Base-by-base conservation (phyloP, 1,139 yeast genomes). In the Protomyces gravidus region DNA sequence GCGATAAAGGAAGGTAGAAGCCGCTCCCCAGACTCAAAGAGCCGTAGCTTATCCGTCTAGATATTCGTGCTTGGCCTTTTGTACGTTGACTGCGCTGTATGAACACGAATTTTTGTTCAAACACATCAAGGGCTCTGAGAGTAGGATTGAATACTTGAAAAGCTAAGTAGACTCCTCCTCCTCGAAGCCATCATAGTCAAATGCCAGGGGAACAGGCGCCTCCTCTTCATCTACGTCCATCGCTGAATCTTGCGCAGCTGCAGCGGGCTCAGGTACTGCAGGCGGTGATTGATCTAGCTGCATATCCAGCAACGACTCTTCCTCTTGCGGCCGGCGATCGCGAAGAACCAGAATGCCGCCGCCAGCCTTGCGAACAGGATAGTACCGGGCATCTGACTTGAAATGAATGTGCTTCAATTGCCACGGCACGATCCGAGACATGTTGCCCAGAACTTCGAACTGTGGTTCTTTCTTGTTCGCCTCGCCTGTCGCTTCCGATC, bases 391-490 rank as follows among this genome's bases (percentile, higher is more conserved):
- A 65, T 83, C 85, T 69, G 84, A 84, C 50, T 80, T 75, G 71
- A 92, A 89, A 2, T 95, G 79, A 55, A 92, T 82, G 73, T 84
- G 89, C 72, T 84, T 85, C 62, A 90, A 77, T 75, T 94, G 98
- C 48, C 84, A 80, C n/a, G 97, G 97, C 63, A 94, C 77, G 1
- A 92, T 96, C 68, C 99, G 82, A 15, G 94, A 80, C 79, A 90
- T 78, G 71, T 92, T 92, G 49, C 79, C 79, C 62, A 90, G 77
- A 70, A 81, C 64, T 48, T 67, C 65, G 33, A 58, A 53, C 26
- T 39, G 30, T 1, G 66, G 63, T 23, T 55, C 61, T 27, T 69
- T 76, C 60, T 72, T 74, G 40, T 70, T 65, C 63, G 59, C n/a
- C 13, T 32, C 36, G 11, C n/a, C 51, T 21, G 46, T 47, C 9